Conservation (phyloP, 2,329 filamentous ascomycete species). For the Botrytis tulipae region DNA sequence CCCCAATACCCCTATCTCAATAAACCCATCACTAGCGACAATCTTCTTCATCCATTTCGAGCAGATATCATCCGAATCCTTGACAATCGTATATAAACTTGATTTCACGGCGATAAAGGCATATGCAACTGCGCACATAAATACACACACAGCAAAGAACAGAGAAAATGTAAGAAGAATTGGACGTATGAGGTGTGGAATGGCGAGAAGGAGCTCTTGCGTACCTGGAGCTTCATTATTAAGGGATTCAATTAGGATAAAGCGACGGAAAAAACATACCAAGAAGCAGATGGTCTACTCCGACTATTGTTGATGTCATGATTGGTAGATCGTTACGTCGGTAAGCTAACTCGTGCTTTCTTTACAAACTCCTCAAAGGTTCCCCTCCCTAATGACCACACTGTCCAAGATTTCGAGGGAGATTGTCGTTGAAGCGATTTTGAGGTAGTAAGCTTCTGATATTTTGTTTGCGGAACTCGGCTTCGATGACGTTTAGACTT, state of each 20-base stretch:
- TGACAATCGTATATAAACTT: neutral
- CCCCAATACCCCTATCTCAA: neutral
- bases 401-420: neutral
- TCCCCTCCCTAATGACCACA: neutral
- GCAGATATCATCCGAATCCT: neutral
- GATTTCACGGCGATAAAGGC: neutral
- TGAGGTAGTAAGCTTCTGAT: neutral
- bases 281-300: neutral
- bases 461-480: neutral
- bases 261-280: neutral
- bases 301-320: neutral
- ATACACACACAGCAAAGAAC: neutral
- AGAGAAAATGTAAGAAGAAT: neutral
- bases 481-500: neutral
- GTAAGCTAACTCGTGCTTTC: neutral
- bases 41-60: neutral
- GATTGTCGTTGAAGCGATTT: neutral
- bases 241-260: neutral
- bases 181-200: neutral
- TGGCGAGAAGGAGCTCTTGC: slow-evolving; percentile 1
- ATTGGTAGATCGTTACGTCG: neutral
- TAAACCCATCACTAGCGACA: neutral
- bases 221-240: neutral
- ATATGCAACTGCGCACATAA: slow-evolving; percentile 11
- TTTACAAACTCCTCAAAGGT: neutral